Percentiles rank a stretch among this genome's conserved stretches.
phyloP scores from a whole-genome alignment of 371 early-diverging fungal genomes.

The Syncephalastrum sp. region DNA sequence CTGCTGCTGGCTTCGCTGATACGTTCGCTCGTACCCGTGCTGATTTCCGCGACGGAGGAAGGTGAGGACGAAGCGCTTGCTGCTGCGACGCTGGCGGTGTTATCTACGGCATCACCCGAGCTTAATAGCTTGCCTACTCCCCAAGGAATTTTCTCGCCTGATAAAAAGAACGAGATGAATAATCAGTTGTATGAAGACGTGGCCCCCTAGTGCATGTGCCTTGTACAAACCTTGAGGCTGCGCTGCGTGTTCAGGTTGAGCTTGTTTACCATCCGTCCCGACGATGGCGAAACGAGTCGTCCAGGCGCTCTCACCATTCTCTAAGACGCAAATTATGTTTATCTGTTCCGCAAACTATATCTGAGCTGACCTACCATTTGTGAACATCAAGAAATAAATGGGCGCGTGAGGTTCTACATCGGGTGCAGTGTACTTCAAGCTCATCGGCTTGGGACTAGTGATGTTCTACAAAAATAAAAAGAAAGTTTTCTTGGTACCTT shows the following conservation, averaged over 20 bases:
- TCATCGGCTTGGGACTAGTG: conserved; percentile 11
- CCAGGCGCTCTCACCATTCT: conserved; percentile 39
- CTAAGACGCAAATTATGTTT: conserved; percentile 12
- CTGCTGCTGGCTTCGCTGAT: too few relatives aligned
- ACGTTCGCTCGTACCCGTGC: too few relatives aligned
- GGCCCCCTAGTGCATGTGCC: background rate
- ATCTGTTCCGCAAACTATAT: background rate
- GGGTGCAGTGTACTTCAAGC: conserved; percentile 37
- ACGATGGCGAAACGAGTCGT: conserved; percentile 42
- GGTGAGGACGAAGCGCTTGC: conserved; percentile 1
- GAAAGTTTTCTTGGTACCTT: too few relatives aligned
- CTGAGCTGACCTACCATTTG: conserved; percentile 29
- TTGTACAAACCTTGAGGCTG: conserved; percentile 36
- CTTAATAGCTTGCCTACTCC: conserved; percentile 34
- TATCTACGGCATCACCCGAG: conserved; percentile 18
- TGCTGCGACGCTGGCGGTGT: conserved; percentile 11
- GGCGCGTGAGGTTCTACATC: conserved; percentile 36
- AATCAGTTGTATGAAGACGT: background rate
- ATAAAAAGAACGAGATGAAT: background rate
- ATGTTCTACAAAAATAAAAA: conserved; percentile 11
- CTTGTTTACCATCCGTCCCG: conserved; percentile 23
- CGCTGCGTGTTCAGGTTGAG: conserved; percentile 22
- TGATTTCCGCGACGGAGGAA: conserved; percentile 8
- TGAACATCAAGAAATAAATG: conserved; percentile 52
- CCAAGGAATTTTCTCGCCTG: conserved; percentile 46